Evolutionary conservation across 2,329 filamentous ascomycete genomes (phyloP).

Genomic region (Nannizzia gypsea): DNA sequence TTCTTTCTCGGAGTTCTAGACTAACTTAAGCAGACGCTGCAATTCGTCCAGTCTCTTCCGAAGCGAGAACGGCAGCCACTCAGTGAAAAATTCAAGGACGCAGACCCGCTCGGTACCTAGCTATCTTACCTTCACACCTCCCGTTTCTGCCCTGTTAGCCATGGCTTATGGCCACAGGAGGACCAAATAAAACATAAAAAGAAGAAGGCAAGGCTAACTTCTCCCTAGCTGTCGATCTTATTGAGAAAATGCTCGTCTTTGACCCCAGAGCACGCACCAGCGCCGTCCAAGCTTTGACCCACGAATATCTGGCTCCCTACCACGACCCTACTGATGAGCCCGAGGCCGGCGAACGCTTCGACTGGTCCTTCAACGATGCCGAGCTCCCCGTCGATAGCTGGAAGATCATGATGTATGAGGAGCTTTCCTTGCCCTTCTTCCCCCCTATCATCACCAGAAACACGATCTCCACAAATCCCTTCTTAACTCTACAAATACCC

Average conservation of each 20-base stretch:
- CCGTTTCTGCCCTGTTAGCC: too few species aligned
- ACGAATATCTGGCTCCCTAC: slow-evolving; percentile 91
- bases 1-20: not conserved
- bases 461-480: not conserved
- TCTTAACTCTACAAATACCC: not conserved
- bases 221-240: slow-evolving; percentile 66
- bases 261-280: slow-evolving; percentile 93
- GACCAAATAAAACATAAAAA: too few species aligned
- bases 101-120: slow-evolving; percentile 62
- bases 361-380: slow-evolving; percentile 99
- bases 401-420: slow-evolving; percentile 95
- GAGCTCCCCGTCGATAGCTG: slow-evolving; percentile 97
- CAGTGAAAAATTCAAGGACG: slow-evolving; percentile 84
- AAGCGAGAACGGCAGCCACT: slow-evolving; percentile 86
- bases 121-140: too few species aligned
- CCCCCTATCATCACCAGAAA: not conserved
- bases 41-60: slow-evolving; percentile 94
- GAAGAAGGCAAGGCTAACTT: not conserved
- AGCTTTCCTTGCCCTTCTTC: slow-evolving; percentile 24
- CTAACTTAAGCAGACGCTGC: slow-evolving; percentile 54
- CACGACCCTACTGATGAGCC: slow-evolving; percentile 97
- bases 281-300: slow-evolving; percentile 70
- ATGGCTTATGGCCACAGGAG: too few species aligned
- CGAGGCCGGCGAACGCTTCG: slow-evolving; percentile 90
- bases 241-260: slow-evolving; percentile 96